phyloP scores from a whole-genome alignment of 805 yeast species.

The Ascoidea rubescens region DNA sequence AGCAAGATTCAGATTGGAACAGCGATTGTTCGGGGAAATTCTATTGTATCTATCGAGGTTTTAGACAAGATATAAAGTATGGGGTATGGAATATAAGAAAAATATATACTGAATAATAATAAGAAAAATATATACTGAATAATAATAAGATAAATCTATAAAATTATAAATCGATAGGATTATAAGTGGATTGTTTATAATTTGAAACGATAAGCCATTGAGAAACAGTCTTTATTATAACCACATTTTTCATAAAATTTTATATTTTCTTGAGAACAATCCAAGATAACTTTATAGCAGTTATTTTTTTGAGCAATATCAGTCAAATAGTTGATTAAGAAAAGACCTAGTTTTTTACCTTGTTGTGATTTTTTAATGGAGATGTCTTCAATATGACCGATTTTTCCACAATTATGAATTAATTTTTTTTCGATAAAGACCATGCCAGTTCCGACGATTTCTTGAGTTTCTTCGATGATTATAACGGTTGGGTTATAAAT shows the following conservation, averaged over 20 bases:
- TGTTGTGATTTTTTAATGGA: conserved; percentile 65
- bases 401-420: conserved; percentile 73
- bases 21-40: conserved; percentile 65
- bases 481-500: conserved; percentile 64
- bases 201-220: conserved; percentile 44
- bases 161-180: background rate
- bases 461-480: conserved; percentile 26
- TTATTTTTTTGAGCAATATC: conserved; percentile 44
- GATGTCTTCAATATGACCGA: conserved; percentile 93
- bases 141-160: background rate
- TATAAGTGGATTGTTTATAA: background rate
- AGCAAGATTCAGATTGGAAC: conserved; percentile 45
- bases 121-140: background rate
- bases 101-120: conserved; percentile 12
- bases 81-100: conserved; percentile 1
- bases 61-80: conserved; percentile 14
- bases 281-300: conserved; percentile 81
- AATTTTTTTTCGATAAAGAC: conserved; percentile 67
- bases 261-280: conserved; percentile 73
- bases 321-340: conserved; percentile 48
- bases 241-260: conserved; percentile 88
- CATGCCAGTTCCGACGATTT: conserved; percentile 75
- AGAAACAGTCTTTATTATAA: conserved; percentile 46
- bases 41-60: conserved; percentile 61
- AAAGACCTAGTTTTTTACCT: conserved; percentile 69